Base-by-base conservation (phyloP, 2,329 filamentous ascomycete species). In the Dissoconium aciculare region DNA sequence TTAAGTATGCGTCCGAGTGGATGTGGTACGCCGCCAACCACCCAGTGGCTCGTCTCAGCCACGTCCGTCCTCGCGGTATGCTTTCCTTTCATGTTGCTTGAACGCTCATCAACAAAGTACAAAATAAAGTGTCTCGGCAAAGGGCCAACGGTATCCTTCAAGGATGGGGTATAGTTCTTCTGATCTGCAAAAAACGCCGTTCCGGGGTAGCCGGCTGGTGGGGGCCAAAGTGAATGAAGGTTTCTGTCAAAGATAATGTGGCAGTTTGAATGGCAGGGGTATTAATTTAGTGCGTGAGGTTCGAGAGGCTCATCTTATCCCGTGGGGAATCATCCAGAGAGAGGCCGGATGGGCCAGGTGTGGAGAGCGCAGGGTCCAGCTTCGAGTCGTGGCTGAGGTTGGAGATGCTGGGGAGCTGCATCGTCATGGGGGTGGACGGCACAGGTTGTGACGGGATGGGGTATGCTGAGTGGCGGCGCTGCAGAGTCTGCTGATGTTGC, bases 221-320 rank as follows among this genome's bases (percentile, higher is more conserved):
- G n/a, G n/a, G 19, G 19, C n/a, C n/a, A n/a, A 23, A 23, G n/a
- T 8, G 19, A 23, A 23, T n/a, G 8, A 23, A 23, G n/a, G 8
- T 6, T n/a, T 14, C 6, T n/a, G 23, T 19, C 17, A 23, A 34
- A 34, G 27, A 27, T 23, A 15, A 15, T 25, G 10, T 9, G 28
- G 13, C 14, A 14, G n/a, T n/a, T 27, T 16, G 25, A 14, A 11
- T 15, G 4, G 17, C n/a, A 11, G 17, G 15, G 3, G 17, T 26
- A 11, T n/a, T n/a, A n/a, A 28, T 17, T 35, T 34, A 51, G 34
- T 50, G 47, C 4, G 50, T 54, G 25, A 55, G 46, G 32, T 54
- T 52, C 11, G 52, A 54, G 12, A 55, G 40, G 39, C 50, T 52
- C 52, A 55, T 55, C 44, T 54, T 54, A 34, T 54, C 50, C 40